phyloP scores from a whole-genome alignment of 2,329 filamentous ascomycete genomes.

The Rutstroemia sp. region DNA sequence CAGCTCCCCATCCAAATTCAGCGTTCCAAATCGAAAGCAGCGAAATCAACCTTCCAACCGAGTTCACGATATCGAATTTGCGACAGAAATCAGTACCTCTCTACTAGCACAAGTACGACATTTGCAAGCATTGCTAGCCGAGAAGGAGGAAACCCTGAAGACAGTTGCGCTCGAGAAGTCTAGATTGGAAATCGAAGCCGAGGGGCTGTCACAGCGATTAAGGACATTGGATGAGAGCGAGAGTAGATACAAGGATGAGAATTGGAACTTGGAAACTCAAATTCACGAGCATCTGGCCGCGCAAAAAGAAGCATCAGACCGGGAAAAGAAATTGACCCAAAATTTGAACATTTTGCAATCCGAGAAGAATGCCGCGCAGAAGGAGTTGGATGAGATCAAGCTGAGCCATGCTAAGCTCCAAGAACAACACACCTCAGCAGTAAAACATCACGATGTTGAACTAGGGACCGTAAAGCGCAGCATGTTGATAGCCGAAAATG shows the following conservation, averaged over 20 bases:
- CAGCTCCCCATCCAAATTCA: slow-evolving; percentile 82
- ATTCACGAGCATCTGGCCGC: slow-evolving; percentile 73
- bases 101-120: slow-evolving; percentile 90
- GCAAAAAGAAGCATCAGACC: slow-evolving; percentile 69
- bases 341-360: slow-evolving; percentile 60
- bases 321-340: slow-evolving; percentile 74
- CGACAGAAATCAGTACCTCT: slow-evolving; percentile 95
- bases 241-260: slow-evolving; percentile 94
- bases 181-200: slow-evolving; percentile 73
- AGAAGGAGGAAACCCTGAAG: slow-evolving; percentile 82
- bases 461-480: slow-evolving; percentile 76
- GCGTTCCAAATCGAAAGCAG: slow-evolving; percentile 77
- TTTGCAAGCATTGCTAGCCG: slow-evolving; percentile 73
- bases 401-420: slow-evolving; percentile 67
- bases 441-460: slow-evolving; percentile 86
- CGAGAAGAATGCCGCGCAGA: slow-evolving; percentile 72
- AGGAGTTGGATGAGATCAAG: slow-evolving; percentile 87
- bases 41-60: slow-evolving; percentile 84
- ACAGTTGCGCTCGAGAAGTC: slow-evolving; percentile 67
- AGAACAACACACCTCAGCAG: slow-evolving; percentile 69
- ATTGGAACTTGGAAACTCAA: slow-evolving; percentile 93
- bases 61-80: slow-evolving; percentile 94
- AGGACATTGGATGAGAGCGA: slow-evolving; percentile 87
- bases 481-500: slow-evolving; percentile 68
- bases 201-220: slow-evolving; percentile 71